Percentiles rank a stretch among this genome's conserved stretches.
These are phyloP conservation scores for Fraxinus americana DNA, from an alignment of 257 asterid genomes.

Conservation along the genomic window DNA sequence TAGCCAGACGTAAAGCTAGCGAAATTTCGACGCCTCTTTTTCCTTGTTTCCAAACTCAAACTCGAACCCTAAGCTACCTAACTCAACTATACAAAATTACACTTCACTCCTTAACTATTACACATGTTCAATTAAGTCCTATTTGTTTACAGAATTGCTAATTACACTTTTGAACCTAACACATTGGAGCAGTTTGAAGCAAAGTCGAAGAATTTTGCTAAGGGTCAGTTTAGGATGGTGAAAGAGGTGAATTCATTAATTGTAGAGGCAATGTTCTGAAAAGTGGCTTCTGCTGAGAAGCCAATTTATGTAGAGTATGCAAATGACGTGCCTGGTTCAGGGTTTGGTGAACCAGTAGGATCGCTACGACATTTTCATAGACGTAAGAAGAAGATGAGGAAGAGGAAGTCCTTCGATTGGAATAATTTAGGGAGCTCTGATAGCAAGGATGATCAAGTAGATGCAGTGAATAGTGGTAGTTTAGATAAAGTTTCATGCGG, in stretches of 20 bases:
- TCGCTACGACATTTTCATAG: constrained; percentile 46
- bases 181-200: constrained; percentile 91
- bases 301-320: constrained; percentile 93
- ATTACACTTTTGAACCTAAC: too few relatives aligned
- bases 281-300: constrained; percentile 75
- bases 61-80: too few relatives aligned
- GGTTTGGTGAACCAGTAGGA: constrained; percentile 88
- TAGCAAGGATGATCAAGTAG: constrained; percentile 47
- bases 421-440: constrained; percentile 44
- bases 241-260: constrained; percentile 80
- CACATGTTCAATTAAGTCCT: too few relatives aligned
- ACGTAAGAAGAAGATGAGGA: constrained; percentile 61
- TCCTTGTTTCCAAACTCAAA: too few relatives aligned
- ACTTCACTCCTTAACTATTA: too few relatives aligned
- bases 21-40: too few relatives aligned
- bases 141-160: too few relatives aligned
- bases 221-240: constrained; percentile 60
- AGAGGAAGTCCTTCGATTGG: constrained; percentile 68
- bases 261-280: constrained; percentile 90
- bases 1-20: too few relatives aligned
- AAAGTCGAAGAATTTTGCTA: constrained; percentile 77
- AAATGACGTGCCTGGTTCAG: constrained; percentile 97
- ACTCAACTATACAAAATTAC: too few relatives aligned
- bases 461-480: constrained; percentile 33
- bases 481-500: constrained; percentile 40